Percentiles rank a stretch among this genome's conserved stretches.
phyloP scores from a whole-genome alignment of 1,284 basidiomycete species.

The Ustilago lituana region DNA sequence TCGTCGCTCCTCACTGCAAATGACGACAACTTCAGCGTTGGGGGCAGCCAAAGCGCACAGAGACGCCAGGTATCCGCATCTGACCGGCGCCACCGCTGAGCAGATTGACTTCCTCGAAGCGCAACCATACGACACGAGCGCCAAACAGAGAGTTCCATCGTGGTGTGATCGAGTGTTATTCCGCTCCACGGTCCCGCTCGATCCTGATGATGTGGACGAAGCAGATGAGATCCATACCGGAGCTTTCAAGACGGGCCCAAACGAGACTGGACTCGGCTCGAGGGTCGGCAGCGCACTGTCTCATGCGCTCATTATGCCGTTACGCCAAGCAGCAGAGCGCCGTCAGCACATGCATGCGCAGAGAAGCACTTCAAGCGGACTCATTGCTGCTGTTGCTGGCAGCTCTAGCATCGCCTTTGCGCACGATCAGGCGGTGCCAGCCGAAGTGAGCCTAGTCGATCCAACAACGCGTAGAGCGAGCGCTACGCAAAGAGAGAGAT shows the following conservation, averaged over 20 bases:
- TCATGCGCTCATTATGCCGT: constrained; percentile 29
- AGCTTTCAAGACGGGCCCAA: neutral
- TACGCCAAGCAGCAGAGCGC: constrained; percentile 40
- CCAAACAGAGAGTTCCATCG: constrained; percentile 70
- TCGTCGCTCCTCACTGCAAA: constrained; percentile 22
- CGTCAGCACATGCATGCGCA: constrained; percentile 26
- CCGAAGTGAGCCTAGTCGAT: constrained; percentile 13
- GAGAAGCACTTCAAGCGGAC: constrained; percentile 24
- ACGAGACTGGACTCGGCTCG: constrained; percentile 23
- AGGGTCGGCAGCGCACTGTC: constrained; percentile 42
- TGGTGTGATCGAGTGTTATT: constrained; percentile 68
- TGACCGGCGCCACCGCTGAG: constrained; percentile 40
- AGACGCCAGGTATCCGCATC: constrained; percentile 40
- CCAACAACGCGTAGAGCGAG: constrained; percentile 16
- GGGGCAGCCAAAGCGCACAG: constrained; percentile 29
- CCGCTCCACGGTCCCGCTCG: constrained; percentile 54
- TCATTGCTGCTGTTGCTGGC: constrained; percentile 26
- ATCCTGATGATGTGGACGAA: constrained; percentile 18
- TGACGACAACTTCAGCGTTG: constrained; percentile 15
- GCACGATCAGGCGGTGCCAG: constrained; percentile 6
- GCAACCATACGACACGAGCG: constrained; percentile 70
- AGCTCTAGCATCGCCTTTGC: constrained; percentile 28
- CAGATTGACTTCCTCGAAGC: constrained; percentile 50
- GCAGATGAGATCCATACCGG: constrained; percentile 3
- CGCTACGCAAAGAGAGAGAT: constrained; percentile 1